Percentiles rank a stretch among this genome's conserved stretches.
Conservation (phyloP, 805 yeast species). For the Wickerhamomyces sydowiorum region DNA sequence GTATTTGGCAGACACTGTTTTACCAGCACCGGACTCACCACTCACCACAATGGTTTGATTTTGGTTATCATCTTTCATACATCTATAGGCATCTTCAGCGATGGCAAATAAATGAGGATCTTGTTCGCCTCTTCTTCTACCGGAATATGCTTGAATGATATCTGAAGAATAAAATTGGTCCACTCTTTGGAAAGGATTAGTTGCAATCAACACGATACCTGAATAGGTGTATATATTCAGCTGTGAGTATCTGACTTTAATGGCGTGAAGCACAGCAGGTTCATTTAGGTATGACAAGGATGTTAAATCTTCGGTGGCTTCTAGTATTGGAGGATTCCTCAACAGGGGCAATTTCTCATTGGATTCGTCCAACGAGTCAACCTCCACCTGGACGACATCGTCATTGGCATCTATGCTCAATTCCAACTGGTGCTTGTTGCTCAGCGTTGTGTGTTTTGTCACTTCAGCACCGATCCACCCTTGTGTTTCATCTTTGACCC, state of each 20-base stretch:
- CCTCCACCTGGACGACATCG: slow-evolving; percentile 39
- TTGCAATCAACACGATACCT: slow-evolving; percentile 94
- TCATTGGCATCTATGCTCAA: slow-evolving; percentile 47
- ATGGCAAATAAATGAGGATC: slow-evolving; percentile 97
- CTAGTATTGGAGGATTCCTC: slow-evolving; percentile 87
- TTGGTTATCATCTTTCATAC: slow-evolving; percentile 79
- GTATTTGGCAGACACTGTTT: slow-evolving; percentile 93
- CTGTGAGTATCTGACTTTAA: slow-evolving; percentile 82
- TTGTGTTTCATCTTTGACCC: slow-evolving; percentile 64
- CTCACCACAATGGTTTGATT: slow-evolving; percentile 96
- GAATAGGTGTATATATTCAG: slow-evolving; percentile 91
- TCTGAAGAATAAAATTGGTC: slow-evolving; percentile 90
- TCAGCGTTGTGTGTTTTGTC: slow-evolving; percentile 35
- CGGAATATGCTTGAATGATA: slow-evolving; percentile 91
- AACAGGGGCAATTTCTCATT: slow-evolving; percentile 60
- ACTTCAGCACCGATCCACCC: slow-evolving; percentile 76
- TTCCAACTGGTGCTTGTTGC: slow-evolving; percentile 41
- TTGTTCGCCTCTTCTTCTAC: slow-evolving; percentile 86
- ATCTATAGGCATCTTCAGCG: slow-evolving; percentile 95
- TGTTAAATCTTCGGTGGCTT: slow-evolving; percentile 92
- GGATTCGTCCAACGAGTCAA: slow-evolving; percentile 28
- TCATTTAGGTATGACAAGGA: slow-evolving; percentile 89
- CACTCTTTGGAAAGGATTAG: slow-evolving; percentile 90
- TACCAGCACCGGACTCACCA: slow-evolving; percentile 99
- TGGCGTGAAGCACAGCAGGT: slow-evolving; percentile 94